These are phyloP conservation scores for Xylariaceae sp. DNA, from an alignment of 2,329 filamentous ascomycete species.

Conservation along the genomic window DNA sequence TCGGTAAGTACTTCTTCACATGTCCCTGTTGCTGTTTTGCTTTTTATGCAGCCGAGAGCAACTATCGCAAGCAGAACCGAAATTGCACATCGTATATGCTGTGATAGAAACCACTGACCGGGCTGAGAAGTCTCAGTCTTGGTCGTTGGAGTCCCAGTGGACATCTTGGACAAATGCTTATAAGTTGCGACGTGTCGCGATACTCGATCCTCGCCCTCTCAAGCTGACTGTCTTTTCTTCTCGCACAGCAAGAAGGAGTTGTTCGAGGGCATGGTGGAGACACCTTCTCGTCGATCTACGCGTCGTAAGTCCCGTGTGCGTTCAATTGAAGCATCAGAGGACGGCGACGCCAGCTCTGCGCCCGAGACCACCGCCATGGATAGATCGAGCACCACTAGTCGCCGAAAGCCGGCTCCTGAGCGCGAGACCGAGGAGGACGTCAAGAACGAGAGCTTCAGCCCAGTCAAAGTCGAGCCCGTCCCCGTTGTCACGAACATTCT, in stretches of 20 bases:
- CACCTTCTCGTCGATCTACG: slow-evolving; percentile 43
- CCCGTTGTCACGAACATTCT: slow-evolving; percentile 18
- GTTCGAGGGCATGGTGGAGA: slow-evolving; percentile 58
- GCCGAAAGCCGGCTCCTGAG: slow-evolving; percentile 44
- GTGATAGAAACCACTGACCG: too few species aligned
- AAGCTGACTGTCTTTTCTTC: slow-evolving; percentile 4
- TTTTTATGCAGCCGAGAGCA: neutral
- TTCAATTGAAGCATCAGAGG: slow-evolving; percentile 40
- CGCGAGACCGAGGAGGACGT: slow-evolving; percentile 42
- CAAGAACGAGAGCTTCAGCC: slow-evolving; percentile 30
- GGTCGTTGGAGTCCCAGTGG: neutral
- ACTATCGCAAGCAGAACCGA: neutral
- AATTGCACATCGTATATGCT: neutral
- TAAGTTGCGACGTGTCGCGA: neutral
- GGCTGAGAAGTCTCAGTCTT: too few species aligned
- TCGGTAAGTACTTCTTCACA: slow-evolving; percentile 16
- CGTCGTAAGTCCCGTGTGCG: slow-evolving; percentile 48
- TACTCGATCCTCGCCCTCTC: neutral
- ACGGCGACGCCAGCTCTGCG: slow-evolving; percentile 46
- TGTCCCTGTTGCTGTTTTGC: neutral
- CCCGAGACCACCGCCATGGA: slow-evolving; percentile 35
- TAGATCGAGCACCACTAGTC: slow-evolving; percentile 37
- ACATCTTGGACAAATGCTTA: neutral
- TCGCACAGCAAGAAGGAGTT: slow-evolving; percentile 53
- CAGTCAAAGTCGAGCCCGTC: slow-evolving; percentile 28